Base-by-base conservation (phyloP, 164 flowering plant species). In the Macadamia tetraphylla region DNA sequence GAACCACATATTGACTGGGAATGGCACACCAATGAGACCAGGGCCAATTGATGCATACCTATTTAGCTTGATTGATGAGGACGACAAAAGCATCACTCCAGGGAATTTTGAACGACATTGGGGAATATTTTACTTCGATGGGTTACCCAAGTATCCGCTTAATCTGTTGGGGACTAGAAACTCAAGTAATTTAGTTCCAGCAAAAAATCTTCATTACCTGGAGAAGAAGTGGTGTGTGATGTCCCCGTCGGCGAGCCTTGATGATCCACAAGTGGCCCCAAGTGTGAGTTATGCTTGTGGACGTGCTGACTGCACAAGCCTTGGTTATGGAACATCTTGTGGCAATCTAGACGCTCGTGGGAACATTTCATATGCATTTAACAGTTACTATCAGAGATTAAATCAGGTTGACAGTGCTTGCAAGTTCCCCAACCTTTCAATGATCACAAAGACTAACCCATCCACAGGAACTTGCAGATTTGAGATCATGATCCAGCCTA, bases 261-360 rank as follows among this genome's bases (percentile, higher is more conserved):
- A 73, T 29, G 77, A 77, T 62, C 67, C 77, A 15, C 66, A 77
- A 48, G 43, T 80, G 17, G 79, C 67, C 51, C 67, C 71, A 1
- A 80, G 83, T 42, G 79, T 80, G 68, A 73, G 76, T 56, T 80
- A 80, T 60, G 83, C 83, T 12, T 80, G 83, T 59, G 62, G 42
- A 6, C 62, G 52, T 30, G 83, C 67, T 1, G 83, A 80, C 60
- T 80, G 83, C 72, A 77, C 83, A 1, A 70, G 78, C 61, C 81
- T 80, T 30, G 83, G 83, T 6, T 73, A 67, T 60, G 77, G 70
- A 31, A 72, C 81, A 32, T 80, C 81, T 1, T 80, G 83, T 58
- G 71, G 57, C 1, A 62, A 68, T 49, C 32, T 80, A 66, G 75
- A 80, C 32, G 71, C 65, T 12, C 53, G 70, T 1, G 73, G 73